phyloP scores from a whole-genome alignment of 2,329 filamentous ascomycete genomes.

The Akanthomyces uredinophilus region DNA sequence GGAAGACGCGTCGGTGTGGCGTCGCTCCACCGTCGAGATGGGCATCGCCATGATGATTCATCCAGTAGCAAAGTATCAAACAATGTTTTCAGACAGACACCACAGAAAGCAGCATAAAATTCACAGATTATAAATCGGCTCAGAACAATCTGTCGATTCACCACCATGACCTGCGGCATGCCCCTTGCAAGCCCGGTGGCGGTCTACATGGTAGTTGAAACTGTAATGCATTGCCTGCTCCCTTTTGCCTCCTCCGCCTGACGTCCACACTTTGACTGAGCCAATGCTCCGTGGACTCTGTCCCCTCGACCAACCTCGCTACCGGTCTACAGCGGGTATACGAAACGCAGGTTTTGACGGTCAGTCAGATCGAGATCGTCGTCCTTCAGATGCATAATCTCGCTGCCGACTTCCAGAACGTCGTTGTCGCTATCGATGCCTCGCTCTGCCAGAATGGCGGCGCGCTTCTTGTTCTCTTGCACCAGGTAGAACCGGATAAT shows the following conservation, averaged over 20 bases:
- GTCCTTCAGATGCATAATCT: slow-evolving; percentile 18
- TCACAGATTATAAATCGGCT: background rate
- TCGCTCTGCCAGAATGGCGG: slow-evolving; percentile 1
- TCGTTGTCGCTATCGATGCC: slow-evolving; percentile 16
- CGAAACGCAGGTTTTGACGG: slow-evolving; percentile 19
- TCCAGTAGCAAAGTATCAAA: too few relatives aligned
- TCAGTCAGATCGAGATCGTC: slow-evolving; percentile 20
- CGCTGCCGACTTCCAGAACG: slow-evolving; percentile 16
- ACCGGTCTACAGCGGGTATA: slow-evolving; percentile 26
- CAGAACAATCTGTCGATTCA: background rate
- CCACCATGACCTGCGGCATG: background rate
- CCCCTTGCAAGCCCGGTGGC: background rate
- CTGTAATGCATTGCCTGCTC: background rate
- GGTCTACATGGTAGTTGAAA: background rate
- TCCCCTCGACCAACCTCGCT: background rate
- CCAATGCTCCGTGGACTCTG: background rate
- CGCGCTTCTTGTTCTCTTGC: slow-evolving; percentile 19
- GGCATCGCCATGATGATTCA: too few relatives aligned
- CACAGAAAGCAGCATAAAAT: background rate
- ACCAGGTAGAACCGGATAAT: slow-evolving; percentile 22
- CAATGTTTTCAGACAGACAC: background rate
- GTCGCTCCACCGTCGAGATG: background rate
- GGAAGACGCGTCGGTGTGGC: background rate
- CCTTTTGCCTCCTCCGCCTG: background rate
- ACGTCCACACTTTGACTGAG: background rate